A percentile compares a stretch with the other conserved stretches of the same genome.
Conservation (phyloP, 202 grass and related monocot species). For the Hordeum pubiflorum region DNA sequence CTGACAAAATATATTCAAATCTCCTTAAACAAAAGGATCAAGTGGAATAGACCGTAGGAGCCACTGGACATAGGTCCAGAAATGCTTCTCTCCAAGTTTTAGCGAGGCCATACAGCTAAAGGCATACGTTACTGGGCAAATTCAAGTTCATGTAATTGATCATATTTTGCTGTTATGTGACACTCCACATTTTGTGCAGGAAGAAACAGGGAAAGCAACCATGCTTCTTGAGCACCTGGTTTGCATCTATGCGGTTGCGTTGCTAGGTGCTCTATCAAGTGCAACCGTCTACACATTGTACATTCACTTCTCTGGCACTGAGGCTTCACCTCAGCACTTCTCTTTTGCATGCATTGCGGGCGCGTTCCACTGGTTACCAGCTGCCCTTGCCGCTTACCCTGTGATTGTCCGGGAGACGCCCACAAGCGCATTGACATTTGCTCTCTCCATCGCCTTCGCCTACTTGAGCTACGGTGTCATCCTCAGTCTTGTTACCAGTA, state of each 20-base stretch:
- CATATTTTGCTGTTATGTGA: slow-evolving; percentile 5
- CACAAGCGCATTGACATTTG: slow-evolving; percentile 26
- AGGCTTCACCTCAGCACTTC: slow-evolving; percentile 40
- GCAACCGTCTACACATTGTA: slow-evolving; percentile 47
- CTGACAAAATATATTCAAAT: not conserved
- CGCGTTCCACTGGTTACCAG: slow-evolving; percentile 57
- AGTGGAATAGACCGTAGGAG: too few species aligned
- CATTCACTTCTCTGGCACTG: slow-evolving; percentile 20
- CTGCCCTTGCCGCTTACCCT: slow-evolving; percentile 38
- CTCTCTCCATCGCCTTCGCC: slow-evolving; percentile 30
- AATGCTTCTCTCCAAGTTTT: too few species aligned
- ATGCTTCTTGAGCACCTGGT: slow-evolving; percentile 41
- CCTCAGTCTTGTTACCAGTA: slow-evolving; percentile 38
- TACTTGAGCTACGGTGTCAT: slow-evolving; percentile 48
- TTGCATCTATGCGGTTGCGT: slow-evolving; percentile 54
- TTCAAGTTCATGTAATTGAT: not conserved
- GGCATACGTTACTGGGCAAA: not conserved
- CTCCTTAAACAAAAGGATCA: not conserved
- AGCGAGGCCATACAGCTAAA: not conserved
- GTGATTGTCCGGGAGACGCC: slow-evolving; percentile 31
- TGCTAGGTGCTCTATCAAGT: slow-evolving; percentile 46
- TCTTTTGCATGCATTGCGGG: slow-evolving; percentile 51
- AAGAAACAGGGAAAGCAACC: slow-evolving; percentile 20
- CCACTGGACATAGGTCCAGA: too few species aligned
- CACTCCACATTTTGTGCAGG: slow-evolving; percentile 30